Evolutionary conservation across 73 alveolate genomes (phyloP), one percentile per base, ranked within the genome.

Genomic region (Blepharisma stoltei): DNA sequence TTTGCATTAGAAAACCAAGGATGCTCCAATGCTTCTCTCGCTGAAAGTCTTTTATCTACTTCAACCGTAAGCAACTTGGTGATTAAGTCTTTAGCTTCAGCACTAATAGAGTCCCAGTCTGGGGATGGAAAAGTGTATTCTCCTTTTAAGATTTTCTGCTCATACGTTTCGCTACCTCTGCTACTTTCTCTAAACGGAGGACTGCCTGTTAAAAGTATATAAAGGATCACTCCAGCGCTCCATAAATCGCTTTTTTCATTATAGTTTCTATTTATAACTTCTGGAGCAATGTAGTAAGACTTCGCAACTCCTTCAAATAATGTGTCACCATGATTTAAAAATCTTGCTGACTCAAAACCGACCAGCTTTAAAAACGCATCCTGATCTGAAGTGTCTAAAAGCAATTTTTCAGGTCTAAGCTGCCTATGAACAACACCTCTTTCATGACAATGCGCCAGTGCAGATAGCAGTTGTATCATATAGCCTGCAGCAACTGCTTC

Each of bases 371-470:
- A 81, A 8, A 1, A 1, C 38, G 82, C 79, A 18, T 18, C 2
- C 11, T 0, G 25, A 43, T 21, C 71, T 1, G 69, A 25, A 69
- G 27, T 44, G 46, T 79, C 88, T 8, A 84, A 54, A 8, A 84
- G 78, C 20, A 84, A 65, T 27, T 84, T 84, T 55, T 84, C 92
- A 6, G 92, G 92, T 27, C 80, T 84, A 27, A 84, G 18, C 73
- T 84, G 89, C 37, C 92, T 68, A 71, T 96, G 99, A 48, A 94
- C 96, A 11, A 96, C 90, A 54, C 82, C 77, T 71, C 80, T 86
- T 78, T 89, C 83, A 88, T 96, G 99, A 71, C 97, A 94, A 83
- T 94, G 94, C 75, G 86, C 85, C 43, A 96, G 90, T 20, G 97
- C 96, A 32, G 97, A 88, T 27, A 96, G 83, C 0, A 96, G 84